Evolutionary conservation across 2,329 filamentous ascomycete species (phyloP).

Genomic region (Alternaria sp.): DNA sequence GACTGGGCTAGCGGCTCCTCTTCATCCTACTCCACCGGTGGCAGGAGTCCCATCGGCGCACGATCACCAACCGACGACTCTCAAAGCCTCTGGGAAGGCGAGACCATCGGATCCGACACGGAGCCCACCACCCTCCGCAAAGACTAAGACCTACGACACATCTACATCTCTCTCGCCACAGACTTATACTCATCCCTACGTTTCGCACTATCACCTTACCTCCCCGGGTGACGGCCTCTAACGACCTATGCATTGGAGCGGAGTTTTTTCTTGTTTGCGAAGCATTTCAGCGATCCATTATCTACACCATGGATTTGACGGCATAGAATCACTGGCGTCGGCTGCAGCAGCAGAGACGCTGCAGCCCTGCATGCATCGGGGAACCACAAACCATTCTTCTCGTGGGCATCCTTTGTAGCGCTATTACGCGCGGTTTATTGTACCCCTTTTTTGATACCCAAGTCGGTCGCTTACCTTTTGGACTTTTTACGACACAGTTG

Average conservation of each 20-base stretch:
- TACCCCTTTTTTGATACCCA: constrained; percentile 41
- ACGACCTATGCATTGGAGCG: constrained; percentile 46
- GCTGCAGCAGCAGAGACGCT: constrained; percentile 9
- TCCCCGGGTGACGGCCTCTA: constrained; percentile 39
- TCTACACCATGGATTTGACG: constrained; percentile 14
- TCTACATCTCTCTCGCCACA: constrained; percentile 14
- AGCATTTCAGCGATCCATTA: constrained; percentile 46
- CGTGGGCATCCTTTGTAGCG: constrained; percentile 19
- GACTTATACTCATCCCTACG: constrained; percentile 31
- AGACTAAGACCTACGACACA: constrained; percentile 16
- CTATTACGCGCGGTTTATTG: constrained; percentile 24
- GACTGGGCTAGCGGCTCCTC: constrained; percentile 91
- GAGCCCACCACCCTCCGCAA: constrained; percentile 40
- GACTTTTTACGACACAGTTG: constrained; percentile 17
- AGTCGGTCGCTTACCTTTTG: constrained; percentile 39
- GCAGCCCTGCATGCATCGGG: constrained; percentile 9
- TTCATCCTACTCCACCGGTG: constrained; percentile 73
- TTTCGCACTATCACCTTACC: constrained; percentile 26
- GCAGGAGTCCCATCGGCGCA: constrained; percentile 59
- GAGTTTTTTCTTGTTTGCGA: constrained; percentile 44
- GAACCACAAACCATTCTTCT: constrained; percentile 17
- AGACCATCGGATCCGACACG: constrained; percentile 59
- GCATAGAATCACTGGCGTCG: constrained; percentile 35
- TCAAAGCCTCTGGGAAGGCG: constrained; percentile 63
- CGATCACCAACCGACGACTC: constrained; percentile 63